Evolutionary conservation across 257 asterid genomes (phyloP).

Genomic region (Leonotis leonurus): DNA sequence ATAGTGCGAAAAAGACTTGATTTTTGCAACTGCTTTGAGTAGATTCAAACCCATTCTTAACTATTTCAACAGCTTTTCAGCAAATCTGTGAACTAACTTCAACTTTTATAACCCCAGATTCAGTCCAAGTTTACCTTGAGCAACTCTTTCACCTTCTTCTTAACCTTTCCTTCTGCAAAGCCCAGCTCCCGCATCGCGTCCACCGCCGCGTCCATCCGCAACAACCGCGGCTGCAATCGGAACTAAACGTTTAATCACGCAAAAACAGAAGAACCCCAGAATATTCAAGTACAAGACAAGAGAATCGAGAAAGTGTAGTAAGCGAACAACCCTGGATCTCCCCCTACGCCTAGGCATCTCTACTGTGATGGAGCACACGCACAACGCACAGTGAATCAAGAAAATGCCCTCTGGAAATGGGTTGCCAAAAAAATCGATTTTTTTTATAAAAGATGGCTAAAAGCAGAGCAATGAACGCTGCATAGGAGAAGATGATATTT

Average conservation of each 20-base stretch:
- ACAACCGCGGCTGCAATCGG: slow-evolving; percentile 28
- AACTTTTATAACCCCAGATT: background rate
- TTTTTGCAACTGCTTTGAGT: background rate
- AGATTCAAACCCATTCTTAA: background rate
- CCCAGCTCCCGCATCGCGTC: slow-evolving; percentile 55
- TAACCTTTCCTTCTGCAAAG: slow-evolving; percentile 20
- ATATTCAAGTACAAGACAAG: background rate
- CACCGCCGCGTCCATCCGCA: slow-evolving; percentile 58
- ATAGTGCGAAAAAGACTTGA: background rate
- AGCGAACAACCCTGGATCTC: slow-evolving; percentile 26
- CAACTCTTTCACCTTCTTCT: slow-evolving; percentile 21
- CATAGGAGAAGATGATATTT: background rate
- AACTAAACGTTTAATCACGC: background rate
- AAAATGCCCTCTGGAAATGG: background rate
- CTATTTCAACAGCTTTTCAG: background rate
- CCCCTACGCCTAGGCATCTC: slow-evolving; percentile 24
- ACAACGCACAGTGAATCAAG: slow-evolving; percentile 1
- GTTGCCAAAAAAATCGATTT: background rate
- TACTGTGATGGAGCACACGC: background rate
- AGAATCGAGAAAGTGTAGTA: background rate
- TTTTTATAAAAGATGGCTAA: background rate
- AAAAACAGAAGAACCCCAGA: background rate
- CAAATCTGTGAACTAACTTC: background rate
- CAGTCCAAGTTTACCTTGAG: slow-evolving; percentile 30
- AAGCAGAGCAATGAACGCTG: background rate